Conservation (phyloP, 352 stramenopile species). For the Globisporangium nunn region DNA sequence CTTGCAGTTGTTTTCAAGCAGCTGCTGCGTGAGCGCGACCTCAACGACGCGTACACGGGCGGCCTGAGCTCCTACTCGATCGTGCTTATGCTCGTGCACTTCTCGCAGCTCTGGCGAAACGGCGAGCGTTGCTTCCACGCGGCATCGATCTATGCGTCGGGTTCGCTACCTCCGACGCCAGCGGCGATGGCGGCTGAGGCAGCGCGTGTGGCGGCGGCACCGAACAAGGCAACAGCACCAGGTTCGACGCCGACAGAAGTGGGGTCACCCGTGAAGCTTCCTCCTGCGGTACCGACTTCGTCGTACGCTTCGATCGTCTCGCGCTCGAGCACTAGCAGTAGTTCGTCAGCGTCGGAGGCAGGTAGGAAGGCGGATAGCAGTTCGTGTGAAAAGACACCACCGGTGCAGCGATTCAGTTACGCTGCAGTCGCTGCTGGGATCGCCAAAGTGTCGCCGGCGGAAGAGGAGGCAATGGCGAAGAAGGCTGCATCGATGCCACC, state of each 20-base stretch:
- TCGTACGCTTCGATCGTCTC: slow-evolving; percentile 60
- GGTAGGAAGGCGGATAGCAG: slow-evolving; percentile 10
- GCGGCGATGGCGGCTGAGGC: slow-evolving; percentile 18
- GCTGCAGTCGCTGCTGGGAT: slow-evolving; percentile 64
- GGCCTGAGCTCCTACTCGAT: slow-evolving; percentile 89
- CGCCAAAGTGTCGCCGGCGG: slow-evolving; percentile 21
- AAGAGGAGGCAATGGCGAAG: slow-evolving; percentile 7
- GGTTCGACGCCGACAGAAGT: slow-evolving; percentile 4
- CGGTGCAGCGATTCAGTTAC: slow-evolving; percentile 52
- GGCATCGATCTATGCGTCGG: slow-evolving; percentile 58
- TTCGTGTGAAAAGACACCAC: slow-evolving; percentile 2
- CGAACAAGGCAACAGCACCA: slow-evolving; percentile 10
- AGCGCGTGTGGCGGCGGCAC: slow-evolving; percentile 9
- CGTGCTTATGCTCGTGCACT: slow-evolving; percentile 90
- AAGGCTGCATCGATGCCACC: slow-evolving; percentile 22
- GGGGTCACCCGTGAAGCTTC: slow-evolving; percentile 6
- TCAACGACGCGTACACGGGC: slow-evolving; percentile 90
- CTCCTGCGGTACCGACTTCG: slow-evolving; percentile 18
- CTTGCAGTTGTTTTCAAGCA: slow-evolving; percentile 89
- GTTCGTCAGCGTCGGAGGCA: slow-evolving; percentile 18
- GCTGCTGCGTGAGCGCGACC: slow-evolving; percentile 77
- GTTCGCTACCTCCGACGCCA: slow-evolving; percentile 33
- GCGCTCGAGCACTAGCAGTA: slow-evolving; percentile 18
- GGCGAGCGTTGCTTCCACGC: slow-evolving; percentile 43
- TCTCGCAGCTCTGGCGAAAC: slow-evolving; percentile 64